These are phyloP conservation scores for Filobasidium floriforme DNA, from an alignment of 768 basidiomycete species.

Conservation along the genomic window DNA sequence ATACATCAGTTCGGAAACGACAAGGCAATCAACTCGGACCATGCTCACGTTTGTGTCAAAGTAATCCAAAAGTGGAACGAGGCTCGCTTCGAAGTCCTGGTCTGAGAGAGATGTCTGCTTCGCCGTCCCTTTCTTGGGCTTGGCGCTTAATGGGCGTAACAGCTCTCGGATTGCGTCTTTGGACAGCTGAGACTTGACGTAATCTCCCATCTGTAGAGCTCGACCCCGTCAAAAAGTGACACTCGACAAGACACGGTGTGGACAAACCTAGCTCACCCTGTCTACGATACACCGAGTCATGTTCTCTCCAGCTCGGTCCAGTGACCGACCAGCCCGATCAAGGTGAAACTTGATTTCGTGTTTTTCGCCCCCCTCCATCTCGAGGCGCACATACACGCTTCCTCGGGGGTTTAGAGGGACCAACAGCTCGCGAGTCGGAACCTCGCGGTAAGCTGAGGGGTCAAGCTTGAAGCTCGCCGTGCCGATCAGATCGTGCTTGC, in stretches of 20 bases:
- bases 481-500: constrained; percentile 44
- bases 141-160: constrained; percentile 34
- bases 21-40: neutral
- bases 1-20: neutral
- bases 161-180: constrained; percentile 23
- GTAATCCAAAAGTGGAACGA: constrained; percentile 39
- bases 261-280: constrained; percentile 5
- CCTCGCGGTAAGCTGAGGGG: constrained; percentile 27
- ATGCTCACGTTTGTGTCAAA: constrained; percentile 39
- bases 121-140: constrained; percentile 33
- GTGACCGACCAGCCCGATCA: constrained; percentile 27
- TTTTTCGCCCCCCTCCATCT: constrained; percentile 37
- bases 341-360: constrained; percentile 39
- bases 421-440: constrained; percentile 31
- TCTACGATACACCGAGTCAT: constrained; percentile 40
- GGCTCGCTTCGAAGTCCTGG: constrained; percentile 35
- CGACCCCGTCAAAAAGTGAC: neutral
- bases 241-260: neutral
- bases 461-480: constrained; percentile 37
- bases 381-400: constrained; percentile 32
- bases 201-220: constrained; percentile 34
- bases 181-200: constrained; percentile 28
- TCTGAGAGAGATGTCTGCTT: constrained; percentile 24
- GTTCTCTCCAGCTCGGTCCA: constrained; percentile 35
- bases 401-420: constrained; percentile 40